Evolutionary conservation across 2,329 filamentous ascomycete species (phyloP), one percentile per base, ranked within the genome.

Genomic region (Colletotrichum sp.): DNA sequence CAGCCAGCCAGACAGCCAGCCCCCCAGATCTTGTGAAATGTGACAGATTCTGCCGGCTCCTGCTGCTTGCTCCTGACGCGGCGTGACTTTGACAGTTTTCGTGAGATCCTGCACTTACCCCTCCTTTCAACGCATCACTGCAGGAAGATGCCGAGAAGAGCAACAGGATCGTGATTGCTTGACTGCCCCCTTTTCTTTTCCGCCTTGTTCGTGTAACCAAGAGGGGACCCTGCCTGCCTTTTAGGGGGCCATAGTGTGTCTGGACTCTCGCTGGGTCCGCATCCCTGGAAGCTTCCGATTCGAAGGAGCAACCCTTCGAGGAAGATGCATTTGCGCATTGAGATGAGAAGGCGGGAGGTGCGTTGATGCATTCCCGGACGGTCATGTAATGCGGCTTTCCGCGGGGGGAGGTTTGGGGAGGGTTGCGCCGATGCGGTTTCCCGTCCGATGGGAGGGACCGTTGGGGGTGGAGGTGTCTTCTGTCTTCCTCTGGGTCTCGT

Each of bases 21-120:
- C 36, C 59, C 52, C 49, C 26, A 66, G 68, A 75, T 34, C 72
- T 64, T 67, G 62, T 75, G 39, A 72, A n/a, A 75, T 62, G 55
- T 75, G 55, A 64, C 39, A 67, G 63, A 34, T 70, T 44, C 34
- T 26, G 62, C 62, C 13, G 62, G 62, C n/a, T 60, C n/a, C 6
- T 64, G 60, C 32, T 24, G n/a, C 21, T 4, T 1, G 8, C 62
- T 64, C 62, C 62, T 64, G 62, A 64, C 62, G 59, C 59, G 62
- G 62, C 15, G 15, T 36, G 15, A 34, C 16, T 66, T 59, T 72
- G 68, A 66, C 66, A 64, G 57, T 67, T 57, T 30, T 68, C 69
- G 57, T 76, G 73, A 76, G 73, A 76, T 76, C 69, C 73, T 76
- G 73, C 73, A 76, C 62, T 63, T 60, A 26, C 36, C 68, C 68